Conservation (phyloP, 306 rosid species). For the Hippophae rhamnoides region DNA sequence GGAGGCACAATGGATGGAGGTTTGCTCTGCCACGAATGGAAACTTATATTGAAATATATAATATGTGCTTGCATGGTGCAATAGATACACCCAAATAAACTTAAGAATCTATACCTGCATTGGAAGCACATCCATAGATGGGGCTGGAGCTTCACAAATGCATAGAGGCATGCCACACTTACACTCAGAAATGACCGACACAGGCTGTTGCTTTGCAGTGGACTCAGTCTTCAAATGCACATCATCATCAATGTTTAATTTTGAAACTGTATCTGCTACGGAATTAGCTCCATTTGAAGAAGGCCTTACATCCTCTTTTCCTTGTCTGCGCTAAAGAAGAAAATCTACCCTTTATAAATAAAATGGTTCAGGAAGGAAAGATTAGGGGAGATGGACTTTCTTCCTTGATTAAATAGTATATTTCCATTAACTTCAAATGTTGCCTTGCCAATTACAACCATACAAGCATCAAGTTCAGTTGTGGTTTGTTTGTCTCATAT, state of each 20-base stretch:
- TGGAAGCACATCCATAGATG: constrained; percentile 37
- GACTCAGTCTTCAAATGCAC: constrained; percentile 29
- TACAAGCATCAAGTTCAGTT: too few species aligned
- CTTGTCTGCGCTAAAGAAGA: constrained; percentile 44
- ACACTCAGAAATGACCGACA: constrained; percentile 41
- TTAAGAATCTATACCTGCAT: constrained; percentile 38
- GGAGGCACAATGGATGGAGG: constrained; percentile 35
- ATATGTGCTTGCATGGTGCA: constrained; percentile 8
- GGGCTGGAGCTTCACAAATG: constrained; percentile 75
- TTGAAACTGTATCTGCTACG: constrained; percentile 51
- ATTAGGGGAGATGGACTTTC: too few species aligned
- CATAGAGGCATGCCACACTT: constrained; percentile 99
- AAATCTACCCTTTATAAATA: not conserved
- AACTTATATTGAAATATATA: constrained; percentile 6
- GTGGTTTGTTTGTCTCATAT: too few species aligned
- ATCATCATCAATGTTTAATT: constrained; percentile 42
- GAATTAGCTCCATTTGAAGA: constrained; percentile 36
- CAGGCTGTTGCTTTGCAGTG: constrained; percentile 32
- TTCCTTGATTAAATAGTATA: too few species aligned
- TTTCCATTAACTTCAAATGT: too few species aligned
- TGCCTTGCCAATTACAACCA: too few species aligned
- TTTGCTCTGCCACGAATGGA: constrained; percentile 39
- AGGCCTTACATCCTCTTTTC: constrained; percentile 31
- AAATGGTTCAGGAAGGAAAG: not conserved
- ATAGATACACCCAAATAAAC: constrained; percentile 2